These are phyloP conservation scores for Paxillus ammoniavirescens DNA, from an alignment of 768 basidiomycete species.

Conservation along the genomic window DNA sequence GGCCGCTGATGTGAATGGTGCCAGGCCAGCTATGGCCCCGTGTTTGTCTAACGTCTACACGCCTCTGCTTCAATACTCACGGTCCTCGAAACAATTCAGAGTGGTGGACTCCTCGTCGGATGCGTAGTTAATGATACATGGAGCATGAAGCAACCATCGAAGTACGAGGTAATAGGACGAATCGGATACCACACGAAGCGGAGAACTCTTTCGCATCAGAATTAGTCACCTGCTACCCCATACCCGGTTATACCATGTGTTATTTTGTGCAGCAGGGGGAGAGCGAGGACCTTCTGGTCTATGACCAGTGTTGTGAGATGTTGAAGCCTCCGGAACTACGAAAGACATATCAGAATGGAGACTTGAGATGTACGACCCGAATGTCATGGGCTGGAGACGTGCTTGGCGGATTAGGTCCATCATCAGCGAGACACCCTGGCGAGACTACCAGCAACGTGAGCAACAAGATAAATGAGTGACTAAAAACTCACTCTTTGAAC, in stretches of 20 bases:
- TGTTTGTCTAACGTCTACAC: not conserved
- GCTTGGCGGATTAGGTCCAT: conserved; percentile 78
- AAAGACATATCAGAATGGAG: conserved; percentile 34
- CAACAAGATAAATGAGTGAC: not conserved
- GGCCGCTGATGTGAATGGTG: conserved; percentile 9
- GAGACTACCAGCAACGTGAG: conserved; percentile 51
- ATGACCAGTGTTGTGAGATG: conserved; percentile 11
- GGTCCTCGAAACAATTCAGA: not conserved
- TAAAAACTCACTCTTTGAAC: conserved; percentile 67
- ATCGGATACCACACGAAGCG: conserved; percentile 14
- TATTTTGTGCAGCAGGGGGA: conserved; percentile 10
- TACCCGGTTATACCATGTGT: conserved; percentile 25
- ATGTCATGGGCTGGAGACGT: conserved; percentile 52
- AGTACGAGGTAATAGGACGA: conserved; percentile 11
- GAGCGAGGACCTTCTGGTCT: conserved; percentile 15
- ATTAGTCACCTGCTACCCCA: conserved; percentile 21
- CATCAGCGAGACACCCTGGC: conserved; percentile 84
- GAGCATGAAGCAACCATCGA: conserved; percentile 9
- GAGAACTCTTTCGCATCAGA: not conserved
- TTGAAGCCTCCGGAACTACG: conserved; percentile 18
- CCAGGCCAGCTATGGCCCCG: not conserved
- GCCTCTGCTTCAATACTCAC: not conserved
- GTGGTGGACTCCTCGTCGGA: conserved; percentile 3
- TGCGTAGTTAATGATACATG: conserved; percentile 34
- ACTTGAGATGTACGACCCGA: conserved; percentile 37